Base-by-base conservation (phyloP, 176 grass and related monocot species). In the Ampelocalamus luodianensis region DNA sequence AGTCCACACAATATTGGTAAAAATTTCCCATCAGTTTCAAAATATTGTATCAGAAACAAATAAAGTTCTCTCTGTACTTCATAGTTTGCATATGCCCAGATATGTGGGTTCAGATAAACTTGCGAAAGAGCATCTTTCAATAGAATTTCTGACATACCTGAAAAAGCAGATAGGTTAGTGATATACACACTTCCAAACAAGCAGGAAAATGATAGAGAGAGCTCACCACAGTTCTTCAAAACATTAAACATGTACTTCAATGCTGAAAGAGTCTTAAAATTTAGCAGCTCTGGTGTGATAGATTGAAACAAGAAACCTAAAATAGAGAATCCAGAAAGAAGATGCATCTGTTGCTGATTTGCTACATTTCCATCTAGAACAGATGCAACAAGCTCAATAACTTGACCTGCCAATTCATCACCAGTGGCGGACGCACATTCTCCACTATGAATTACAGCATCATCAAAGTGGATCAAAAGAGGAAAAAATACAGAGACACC, bases 291-390 rank as follows among this genome's bases (percentile, higher is more conserved):
- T 44, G 91, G 89, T 71, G 89, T 87, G 74, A 95, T 83, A 77
- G 96, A 95, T 82, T 98, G 96, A 79, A 98, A 88, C 64, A 98
- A 76, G 79, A 98, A 95, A 15, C 93, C 96, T 65, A 98, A 85
- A 79, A 98, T 95, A 69, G 93, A 92, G 26, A 98, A 95, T 81
- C 96, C 96, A 82, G 96, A 98, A 81, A 98, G 87, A 82, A 95
- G 91, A 87, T 93, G 89, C 96, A 98, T 98, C 61, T 98, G 96
- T 74, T 98, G 96, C 87, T 98, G 96, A 86, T 95, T 98, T 83
- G 96, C 83, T 68, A 93, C 70, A 90, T 95, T 98, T 87, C 91
- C 93, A 87, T 98, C 96, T 66, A 98, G 79, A 90, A 98, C 91
- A 74, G 96, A 95, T 74, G 96, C 96, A 90, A 98, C 77, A 85